Evolutionary conservation across 2,329 filamentous ascomycete species (phyloP).

Genomic region (Penicillium vulpinum): DNA sequence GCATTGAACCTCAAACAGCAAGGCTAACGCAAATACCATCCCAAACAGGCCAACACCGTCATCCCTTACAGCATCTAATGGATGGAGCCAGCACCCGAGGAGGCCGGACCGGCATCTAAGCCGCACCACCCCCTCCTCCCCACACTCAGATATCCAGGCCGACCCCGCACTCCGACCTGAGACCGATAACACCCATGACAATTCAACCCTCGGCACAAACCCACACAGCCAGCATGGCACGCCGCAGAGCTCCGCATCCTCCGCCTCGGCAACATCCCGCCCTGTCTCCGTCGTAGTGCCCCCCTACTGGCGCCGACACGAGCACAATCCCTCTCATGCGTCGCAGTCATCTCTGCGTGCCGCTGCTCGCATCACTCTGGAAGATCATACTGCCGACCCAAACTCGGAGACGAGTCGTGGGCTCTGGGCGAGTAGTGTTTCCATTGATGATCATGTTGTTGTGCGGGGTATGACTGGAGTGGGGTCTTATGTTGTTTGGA

Average conservation of each 20-base stretch:
- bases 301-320: slow-evolving; percentile 49
- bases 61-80: slow-evolving; percentile 34
- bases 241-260: slow-evolving; percentile 8
- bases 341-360: slow-evolving; percentile 42
- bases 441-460: slow-evolving; percentile 63
- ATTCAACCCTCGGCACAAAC: background rate
- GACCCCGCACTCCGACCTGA: slow-evolving; percentile 2
- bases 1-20: background rate
- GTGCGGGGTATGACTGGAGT: slow-evolving; percentile 60
- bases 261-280: slow-evolving; percentile 15
- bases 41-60: background rate
- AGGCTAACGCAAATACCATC: background rate
- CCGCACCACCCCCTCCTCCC: slow-evolving; percentile 27
- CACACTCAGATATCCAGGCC: slow-evolving; percentile 6
- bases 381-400: slow-evolving; percentile 63
- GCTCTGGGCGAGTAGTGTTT: slow-evolving; percentile 63
- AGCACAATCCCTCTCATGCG: slow-evolving; percentile 41
- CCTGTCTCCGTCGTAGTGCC: slow-evolving; percentile 40
- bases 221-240: slow-evolving; percentile 13
- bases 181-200: background rate
- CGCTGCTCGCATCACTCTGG: slow-evolving; percentile 57
- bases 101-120: slow-evolving; percentile 34
- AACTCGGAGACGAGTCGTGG: slow-evolving; percentile 57
- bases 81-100: slow-evolving; percentile 46
- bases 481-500: slow-evolving; percentile 96